These are phyloP conservation scores for Penicillium sp. DNA, from an alignment of 2,329 filamentous ascomycete species.

Conservation along the genomic window DNA sequence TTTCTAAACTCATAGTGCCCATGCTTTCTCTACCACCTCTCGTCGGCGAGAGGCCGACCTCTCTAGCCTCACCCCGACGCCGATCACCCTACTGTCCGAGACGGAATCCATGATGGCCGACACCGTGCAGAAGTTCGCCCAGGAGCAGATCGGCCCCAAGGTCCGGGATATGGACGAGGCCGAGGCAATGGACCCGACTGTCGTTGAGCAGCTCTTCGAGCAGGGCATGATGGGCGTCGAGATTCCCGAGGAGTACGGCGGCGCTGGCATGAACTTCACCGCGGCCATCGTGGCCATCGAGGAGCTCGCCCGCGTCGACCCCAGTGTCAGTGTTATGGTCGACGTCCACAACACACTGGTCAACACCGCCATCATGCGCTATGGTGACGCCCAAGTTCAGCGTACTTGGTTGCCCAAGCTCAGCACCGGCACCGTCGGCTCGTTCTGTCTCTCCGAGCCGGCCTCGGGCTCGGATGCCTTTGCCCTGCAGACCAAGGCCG, in stretches of 20 bases:
- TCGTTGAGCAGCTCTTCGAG: conserved; percentile 95
- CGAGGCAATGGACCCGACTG: conserved; percentile 83
- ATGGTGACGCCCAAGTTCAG: conserved; percentile 75
- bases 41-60: conserved; percentile 65
- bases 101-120: conserved; percentile 88
- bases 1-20: conserved; percentile 39
- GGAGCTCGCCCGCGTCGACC: conserved; percentile 91
- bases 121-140: conserved; percentile 86
- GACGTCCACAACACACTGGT: conserved; percentile 99
- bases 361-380: conserved; percentile 90
- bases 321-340: conserved; percentile 90
- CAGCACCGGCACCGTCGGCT: conserved; percentile 85
- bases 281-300: conserved; percentile 95
- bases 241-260: conserved; percentile 95
- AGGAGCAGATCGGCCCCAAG: conserved; percentile 84
- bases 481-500: conserved; percentile 87
- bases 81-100: conserved; percentile 91
- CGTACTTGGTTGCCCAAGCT: conserved; percentile 87
- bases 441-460: conserved; percentile 91
- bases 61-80: conserved; percentile 80
- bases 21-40: conserved; percentile 65
- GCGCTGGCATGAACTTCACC: conserved; percentile 98
- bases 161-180: conserved; percentile 97
- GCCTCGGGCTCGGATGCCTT: conserved; percentile 95
- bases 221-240: conserved; percentile 97